Base-by-base conservation (phyloP, 345 rosid species). In the Atalantia buxifolia region DNA sequence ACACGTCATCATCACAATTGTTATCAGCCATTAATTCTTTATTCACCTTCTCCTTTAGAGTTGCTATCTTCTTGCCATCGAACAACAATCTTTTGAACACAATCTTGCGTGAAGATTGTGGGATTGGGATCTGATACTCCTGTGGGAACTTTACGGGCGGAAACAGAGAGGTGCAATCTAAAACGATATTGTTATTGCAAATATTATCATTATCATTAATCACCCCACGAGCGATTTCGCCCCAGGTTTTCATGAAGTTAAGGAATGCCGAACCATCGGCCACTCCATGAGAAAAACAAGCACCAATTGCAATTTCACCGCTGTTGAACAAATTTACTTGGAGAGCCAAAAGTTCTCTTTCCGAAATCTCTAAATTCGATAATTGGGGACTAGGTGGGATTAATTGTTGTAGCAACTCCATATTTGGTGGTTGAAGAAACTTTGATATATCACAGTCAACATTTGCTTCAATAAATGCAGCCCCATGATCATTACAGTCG, bases 231-330 rank as follows among this genome's bases (percentile, higher is more conserved):
- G 79, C 83, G 13, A 64, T 27, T 5, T 40, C 67, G 36, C 78
- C 74, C 89, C 84, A 84, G 1, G 12, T 27, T 27, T 80, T 77
- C 9, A 84, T 36, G 3, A 84, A 76, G 50, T 12, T 45, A 12
- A 45, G 13, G 16, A 45, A 12, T 3, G 50, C 50, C 14, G 16
- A 45, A 13, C 69, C 86, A 35, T 83, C 86, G 1, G 76, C 83
- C 5, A 84, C 56, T 68, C 61, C 74, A 69, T 84, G 87, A 9
- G 59, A 60, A 21, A 78, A 40, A 55, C 77, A 71, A 18, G 56
- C 72, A 8, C 84, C 81, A 2, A 84, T 80, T 2, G 84, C 83
- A 18, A 78, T 53, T 18, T 63, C 18, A 84, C 87, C 84, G 79
- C 16, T 84, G 76, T 35, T 50, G 30, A 72, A 86, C 78, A 18